Evolutionary conservation across 2,329 filamentous ascomycete species (phyloP), one percentile per base, ranked within the genome.

Genomic region (Penicillium sp.): DNA sequence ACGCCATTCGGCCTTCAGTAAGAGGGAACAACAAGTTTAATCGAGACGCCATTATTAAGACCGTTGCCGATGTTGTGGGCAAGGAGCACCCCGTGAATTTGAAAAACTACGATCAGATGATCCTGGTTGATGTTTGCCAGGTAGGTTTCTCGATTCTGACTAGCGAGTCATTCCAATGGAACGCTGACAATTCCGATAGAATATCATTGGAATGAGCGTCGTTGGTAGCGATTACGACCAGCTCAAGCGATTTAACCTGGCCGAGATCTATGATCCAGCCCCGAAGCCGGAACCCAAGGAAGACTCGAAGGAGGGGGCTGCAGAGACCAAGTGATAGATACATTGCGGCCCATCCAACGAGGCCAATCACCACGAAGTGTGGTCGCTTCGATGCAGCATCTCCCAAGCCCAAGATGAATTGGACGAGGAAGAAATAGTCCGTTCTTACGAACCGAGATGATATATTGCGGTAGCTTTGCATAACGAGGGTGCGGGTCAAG

Each of bases 181-280:
- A n/a, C 12, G 56, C 67, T 73, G 54, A 72, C 63, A n/a, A 19
- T 38, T n/a, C 40, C 28, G 3, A 45, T 66, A 88, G 86, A 88
- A 88, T 67, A 75, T 89, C 10, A 83, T 86, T 62, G 87, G 87
- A 22, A 87, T 89, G 81, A 88, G 86, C 65, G 86, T 89, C 9
- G 84, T 88, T 4, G 83, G 82, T 22, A 75, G 80, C 56, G 84
- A 87, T 65, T 89, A 84, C 67, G 86, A 89, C 58, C 76, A 80
- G 65, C 78, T 89, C 64, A 89, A 88, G 75, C 81, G 84, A 59
- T 89, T 83, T 75, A 89, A 89, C 72, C 73, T 89, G 53, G 83
- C 86, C 47, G 87, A 89, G 73, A 82, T 89, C 56, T 86, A 85
- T 67, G 81, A 82, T 61, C 81, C 83, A 56, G 79, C 78, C 10